Evolutionary conservation across 495 filamentous ascomycete species (phyloP), one percentile per base, ranked within the genome.

Genomic region (Xylaria longipes): DNA sequence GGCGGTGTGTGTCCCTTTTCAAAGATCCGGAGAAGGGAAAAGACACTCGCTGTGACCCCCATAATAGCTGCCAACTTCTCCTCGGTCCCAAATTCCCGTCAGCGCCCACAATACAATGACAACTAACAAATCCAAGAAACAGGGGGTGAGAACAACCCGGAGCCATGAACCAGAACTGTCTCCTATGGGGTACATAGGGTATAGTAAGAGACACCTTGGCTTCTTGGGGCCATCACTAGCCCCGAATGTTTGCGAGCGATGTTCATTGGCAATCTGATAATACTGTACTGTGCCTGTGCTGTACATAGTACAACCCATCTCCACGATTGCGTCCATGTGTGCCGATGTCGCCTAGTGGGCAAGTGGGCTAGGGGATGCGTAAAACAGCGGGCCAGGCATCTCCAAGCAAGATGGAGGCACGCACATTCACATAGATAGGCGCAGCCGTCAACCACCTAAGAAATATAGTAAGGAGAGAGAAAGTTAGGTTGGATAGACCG

Each of bases 131-230:
- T 37, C 45, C 27, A 52, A 52, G 17, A 56, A 67, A 43, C 65
- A 67, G 48, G 65, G 65, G 65, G 22, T 67, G 48, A 41, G 33
- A 5, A 43, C 25, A 25, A 41, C 46, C 65, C 48, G 17, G 17
- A 50, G 48, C 46, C 35, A 48, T 39, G 63, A 50, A 22, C 12
- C 31, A 31, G n/a, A 25, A 12, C 29, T 46, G 41, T 27, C 25
- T 48, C 20, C 62, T 45, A 31, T 64, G 27, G 31, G 45, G 37
- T 50, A 37, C 33, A 5, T 22, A 29, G n/a, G 37, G 60, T n/a
- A 67, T 48, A 67, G 48, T 67, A 67, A 56, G 48, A 33, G 65
- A 43, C 48, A 67, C 48, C 48, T 43, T 39, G 48, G 65, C 65
- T 9, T 66, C 31, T 67, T 39, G 15, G 65, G 65, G 33, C n/a